Evolutionary conservation across 192 early-diverging fungal species (phyloP).

Genomic region (Gamsiella multidivaricata): DNA sequence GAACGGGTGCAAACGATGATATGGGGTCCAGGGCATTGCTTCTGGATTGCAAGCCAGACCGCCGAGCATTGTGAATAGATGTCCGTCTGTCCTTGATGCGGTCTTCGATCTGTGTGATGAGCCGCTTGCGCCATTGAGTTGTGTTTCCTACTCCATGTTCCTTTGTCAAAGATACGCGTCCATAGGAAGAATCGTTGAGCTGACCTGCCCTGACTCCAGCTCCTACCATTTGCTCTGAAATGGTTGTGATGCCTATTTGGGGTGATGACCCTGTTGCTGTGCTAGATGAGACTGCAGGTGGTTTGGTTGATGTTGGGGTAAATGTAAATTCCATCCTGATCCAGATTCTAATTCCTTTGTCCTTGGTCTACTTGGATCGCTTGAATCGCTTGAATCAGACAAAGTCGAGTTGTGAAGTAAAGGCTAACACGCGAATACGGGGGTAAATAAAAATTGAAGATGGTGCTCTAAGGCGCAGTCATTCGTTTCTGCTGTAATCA

Average conservation of each 20-base stretch:
- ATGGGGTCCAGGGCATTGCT: not conserved
- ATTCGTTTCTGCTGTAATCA: too few relatives aligned
- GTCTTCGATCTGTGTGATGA: slow-evolving; percentile 38
- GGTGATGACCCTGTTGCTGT: not conserved
- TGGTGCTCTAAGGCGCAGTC: too few relatives aligned
- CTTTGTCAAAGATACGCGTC: slow-evolving; percentile 19
- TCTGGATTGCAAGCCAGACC: not conserved
- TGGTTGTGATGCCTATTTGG: not conserved
- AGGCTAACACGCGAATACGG: too few relatives aligned
- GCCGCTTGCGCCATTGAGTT: slow-evolving; percentile 32
- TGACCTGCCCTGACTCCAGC: not conserved
- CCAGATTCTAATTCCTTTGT: not conserved
- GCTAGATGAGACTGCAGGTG: not conserved
- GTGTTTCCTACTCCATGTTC: slow-evolving; percentile 35
- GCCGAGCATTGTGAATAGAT: slow-evolving; percentile 34
- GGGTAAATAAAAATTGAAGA: too few relatives aligned
- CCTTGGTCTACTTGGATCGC: too few relatives aligned
- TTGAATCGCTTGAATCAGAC: too few relatives aligned
- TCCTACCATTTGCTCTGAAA: not conserved
- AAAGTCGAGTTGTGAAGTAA: too few relatives aligned
- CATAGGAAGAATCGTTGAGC: slow-evolving; percentile 1
- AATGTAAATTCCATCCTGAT: slow-evolving; percentile 33
- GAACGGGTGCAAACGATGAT: not conserved
- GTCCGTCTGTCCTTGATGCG: slow-evolving; percentile 33
- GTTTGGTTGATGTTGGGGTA: slow-evolving; percentile 1